Conservation (phyloP, 23 red algal genomes). For the Gracilaria gracilis region DNA sequence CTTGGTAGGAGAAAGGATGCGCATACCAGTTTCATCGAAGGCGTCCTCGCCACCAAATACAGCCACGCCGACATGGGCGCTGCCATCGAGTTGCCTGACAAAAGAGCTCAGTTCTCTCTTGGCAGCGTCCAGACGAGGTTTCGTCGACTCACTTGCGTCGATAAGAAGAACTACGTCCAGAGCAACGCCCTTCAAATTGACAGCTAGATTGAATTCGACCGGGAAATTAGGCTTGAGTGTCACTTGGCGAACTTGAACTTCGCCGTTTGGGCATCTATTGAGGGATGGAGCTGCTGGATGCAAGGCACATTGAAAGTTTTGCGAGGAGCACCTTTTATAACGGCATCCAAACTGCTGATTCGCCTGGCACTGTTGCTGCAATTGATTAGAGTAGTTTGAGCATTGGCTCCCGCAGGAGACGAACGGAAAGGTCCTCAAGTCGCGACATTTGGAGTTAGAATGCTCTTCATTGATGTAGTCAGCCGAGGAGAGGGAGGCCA, state of each 20-base stretch:
- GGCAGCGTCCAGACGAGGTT: no score
- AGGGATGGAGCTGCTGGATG: neutral
- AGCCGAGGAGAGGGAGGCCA: no score
- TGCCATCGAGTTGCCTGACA: no score
- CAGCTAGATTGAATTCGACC: conserved; percentile 1
- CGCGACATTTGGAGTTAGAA: neutral
- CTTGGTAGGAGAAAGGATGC: no score
- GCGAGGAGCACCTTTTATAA: neutral
- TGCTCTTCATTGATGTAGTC: neutral
- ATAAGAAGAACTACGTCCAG: no score
- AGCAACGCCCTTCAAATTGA: neutral
- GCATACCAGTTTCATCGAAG: no score
- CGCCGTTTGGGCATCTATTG: neutral
- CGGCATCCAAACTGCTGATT: conserved; percentile 6
- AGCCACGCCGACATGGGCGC: no score
- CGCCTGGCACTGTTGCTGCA: neutral
- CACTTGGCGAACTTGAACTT: neutral
- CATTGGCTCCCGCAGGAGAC: conserved; percentile 1
- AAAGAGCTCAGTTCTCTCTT: no score
- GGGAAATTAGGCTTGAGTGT: conserved; percentile 3
- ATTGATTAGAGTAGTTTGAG: neutral
- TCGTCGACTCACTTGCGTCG: no score
- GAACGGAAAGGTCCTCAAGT: conserved; percentile 1
- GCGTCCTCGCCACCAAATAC: no score
- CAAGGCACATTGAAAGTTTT: neutral